phyloP scores from a whole-genome alignment of 2,329 filamentous ascomycete genomes.

The Capronia coronata region DNA sequence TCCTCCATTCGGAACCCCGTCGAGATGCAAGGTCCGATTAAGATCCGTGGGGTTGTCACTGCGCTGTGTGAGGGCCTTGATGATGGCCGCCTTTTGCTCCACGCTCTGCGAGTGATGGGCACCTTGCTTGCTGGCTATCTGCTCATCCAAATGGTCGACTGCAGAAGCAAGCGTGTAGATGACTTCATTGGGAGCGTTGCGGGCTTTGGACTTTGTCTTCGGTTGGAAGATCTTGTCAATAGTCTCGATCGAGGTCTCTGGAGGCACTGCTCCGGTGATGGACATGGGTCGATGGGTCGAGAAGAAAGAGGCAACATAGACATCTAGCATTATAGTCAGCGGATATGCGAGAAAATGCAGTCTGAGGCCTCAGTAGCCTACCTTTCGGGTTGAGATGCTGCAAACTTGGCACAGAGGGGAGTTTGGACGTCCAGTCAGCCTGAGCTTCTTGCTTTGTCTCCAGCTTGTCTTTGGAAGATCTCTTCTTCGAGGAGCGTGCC shows the following conservation, averaged over 20 bases:
- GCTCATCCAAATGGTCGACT: conserved; percentile 40
- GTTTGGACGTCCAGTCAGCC: conserved; percentile 32
- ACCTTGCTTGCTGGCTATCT: conserved; percentile 35
- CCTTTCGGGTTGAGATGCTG: conserved; percentile 45
- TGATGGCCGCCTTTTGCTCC: conserved; percentile 42
- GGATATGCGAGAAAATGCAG: not conserved
- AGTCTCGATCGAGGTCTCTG: conserved; percentile 61
- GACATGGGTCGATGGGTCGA: conserved; percentile 92
- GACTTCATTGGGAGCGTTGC: conserved; percentile 51
- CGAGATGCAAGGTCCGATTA: conserved; percentile 36
- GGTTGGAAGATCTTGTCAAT: conserved; percentile 80
- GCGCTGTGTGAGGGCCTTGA: conserved; percentile 38
- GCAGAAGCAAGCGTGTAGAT: conserved; percentile 57
- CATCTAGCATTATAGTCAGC: conserved; percentile 50
- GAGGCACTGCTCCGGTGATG: conserved; percentile 72
- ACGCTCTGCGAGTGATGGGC: conserved; percentile 54
- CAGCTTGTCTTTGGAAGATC: conserved; percentile 19
- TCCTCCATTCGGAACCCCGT: conserved; percentile 44
- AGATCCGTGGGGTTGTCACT: conserved; percentile 25
- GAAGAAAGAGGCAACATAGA: conserved; percentile 88
- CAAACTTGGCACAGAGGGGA: conserved; percentile 46
- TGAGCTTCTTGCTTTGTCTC: conserved; percentile 35
- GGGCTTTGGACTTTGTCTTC: conserved; percentile 43
- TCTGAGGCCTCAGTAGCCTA: conserved; percentile 28
- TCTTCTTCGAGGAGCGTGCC: conserved; percentile 27